These are phyloP conservation scores for Ilyonectria mors-panacis DNA, from an alignment of 2,329 filamentous ascomycete genomes.

Conservation along the genomic window DNA sequence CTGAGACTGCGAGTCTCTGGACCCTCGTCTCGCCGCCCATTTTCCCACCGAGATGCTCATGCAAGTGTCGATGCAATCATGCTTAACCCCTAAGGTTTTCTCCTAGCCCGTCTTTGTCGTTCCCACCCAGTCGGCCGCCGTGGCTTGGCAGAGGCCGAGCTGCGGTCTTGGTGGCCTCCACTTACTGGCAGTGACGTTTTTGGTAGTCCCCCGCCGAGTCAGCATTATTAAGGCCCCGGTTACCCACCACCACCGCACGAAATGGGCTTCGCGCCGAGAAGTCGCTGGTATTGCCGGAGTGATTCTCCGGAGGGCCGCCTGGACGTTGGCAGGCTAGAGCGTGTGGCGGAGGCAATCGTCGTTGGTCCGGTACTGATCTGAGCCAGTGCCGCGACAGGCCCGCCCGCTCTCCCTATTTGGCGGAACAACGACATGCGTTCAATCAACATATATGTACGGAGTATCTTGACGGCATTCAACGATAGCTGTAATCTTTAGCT, in stretches of 20 bases:
- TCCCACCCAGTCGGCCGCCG: conserved; percentile 12
- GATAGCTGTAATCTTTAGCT: too few species aligned
- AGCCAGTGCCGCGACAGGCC: not conserved
- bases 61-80: conserved; percentile 29
- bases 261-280: not conserved
- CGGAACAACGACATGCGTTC: too few species aligned
- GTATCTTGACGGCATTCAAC: too few species aligned
- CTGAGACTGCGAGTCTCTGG: not conserved
- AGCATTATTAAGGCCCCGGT: conserved; percentile 3
- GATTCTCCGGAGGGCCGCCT: not conserved
- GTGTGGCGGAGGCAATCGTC: too few species aligned
- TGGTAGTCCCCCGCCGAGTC: not conserved
- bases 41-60: not conserved
- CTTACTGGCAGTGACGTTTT: not conserved
- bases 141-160: not conserved
- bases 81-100: conserved; percentile 27
- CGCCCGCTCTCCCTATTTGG: too few species aligned
- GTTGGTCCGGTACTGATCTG: not conserved
- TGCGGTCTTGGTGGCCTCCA: not conserved
- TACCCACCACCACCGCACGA: not conserved
- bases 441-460: too few species aligned
- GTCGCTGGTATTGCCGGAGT: not conserved
- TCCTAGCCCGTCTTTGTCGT: not conserved
- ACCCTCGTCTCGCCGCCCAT: conserved; percentile 2
- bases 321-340: not conserved